Percentiles rank a stretch among this genome's conserved stretches.
These are phyloP conservation scores for Fusarium austroafricanum DNA, from an alignment of 2,329 filamentous ascomycete species.

Conservation along the genomic window DNA sequence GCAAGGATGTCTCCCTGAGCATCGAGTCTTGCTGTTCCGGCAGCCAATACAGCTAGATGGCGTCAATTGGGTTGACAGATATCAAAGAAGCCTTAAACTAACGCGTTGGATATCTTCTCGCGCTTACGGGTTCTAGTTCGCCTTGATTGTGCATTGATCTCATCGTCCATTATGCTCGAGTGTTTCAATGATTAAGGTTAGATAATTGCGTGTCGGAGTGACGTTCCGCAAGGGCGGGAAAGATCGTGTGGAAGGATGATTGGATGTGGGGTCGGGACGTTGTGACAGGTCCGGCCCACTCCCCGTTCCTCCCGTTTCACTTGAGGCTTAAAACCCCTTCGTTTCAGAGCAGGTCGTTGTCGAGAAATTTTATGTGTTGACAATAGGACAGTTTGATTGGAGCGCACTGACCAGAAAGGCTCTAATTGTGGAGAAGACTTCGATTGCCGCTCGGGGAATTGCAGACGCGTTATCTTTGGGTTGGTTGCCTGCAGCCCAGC, in stretches of 20 bases:
- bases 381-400: not conserved
- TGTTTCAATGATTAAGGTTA: not conserved
- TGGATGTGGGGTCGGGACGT: slow-evolving; percentile 2
- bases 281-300: not conserved
- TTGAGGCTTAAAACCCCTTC: not conserved
- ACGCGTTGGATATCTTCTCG: slow-evolving; percentile 29
- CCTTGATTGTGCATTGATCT: slow-evolving; percentile 1
- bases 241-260: not conserved
- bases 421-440: not conserved
- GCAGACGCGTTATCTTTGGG: slow-evolving; percentile 10
- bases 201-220: not conserved
- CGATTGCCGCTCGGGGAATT: slow-evolving; percentile 22
- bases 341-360: not conserved
- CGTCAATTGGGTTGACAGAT: not conserved
- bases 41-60: slow-evolving; percentile 28
- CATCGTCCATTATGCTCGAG: slow-evolving; percentile 3
- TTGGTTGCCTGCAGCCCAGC: slow-evolving; percentile 43
- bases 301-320: not conserved
- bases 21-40: slow-evolving; percentile 37
- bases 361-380: not conserved
- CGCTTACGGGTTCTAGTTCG: slow-evolving; percentile 7
- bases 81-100: not conserved
- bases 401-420: not conserved
- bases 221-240: slow-evolving; percentile 5
- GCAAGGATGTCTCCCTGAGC: slow-evolving; percentile 33